These are phyloP conservation scores for Serendipita indica DNA, from an alignment of 768 basidiomycete genomes.

Conservation along the genomic window DNA sequence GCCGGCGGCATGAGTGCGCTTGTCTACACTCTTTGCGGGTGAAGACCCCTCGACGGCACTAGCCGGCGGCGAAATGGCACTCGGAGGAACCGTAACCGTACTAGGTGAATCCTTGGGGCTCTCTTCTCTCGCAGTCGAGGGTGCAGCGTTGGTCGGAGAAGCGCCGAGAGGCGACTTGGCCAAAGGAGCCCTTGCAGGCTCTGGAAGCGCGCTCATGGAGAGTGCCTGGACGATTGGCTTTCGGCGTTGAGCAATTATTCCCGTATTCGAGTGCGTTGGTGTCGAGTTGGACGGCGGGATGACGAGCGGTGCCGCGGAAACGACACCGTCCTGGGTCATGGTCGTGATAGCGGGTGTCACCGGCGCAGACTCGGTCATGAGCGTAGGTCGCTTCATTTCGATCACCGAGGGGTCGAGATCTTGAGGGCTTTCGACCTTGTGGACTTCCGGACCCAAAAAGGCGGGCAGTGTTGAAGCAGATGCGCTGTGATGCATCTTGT, in stretches of 20 bases:
- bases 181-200: not conserved
- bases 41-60: not conserved
- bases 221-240: not conserved
- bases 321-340: not conserved
- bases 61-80: not conserved
- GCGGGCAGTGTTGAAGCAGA: slow-evolving; percentile 28
- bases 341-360: slow-evolving; percentile 17
- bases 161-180: not conserved
- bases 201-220: not conserved
- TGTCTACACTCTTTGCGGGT: not conserved
- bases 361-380: slow-evolving; percentile 59
- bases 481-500: not conserved
- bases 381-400: slow-evolving; percentile 57
- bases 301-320: slow-evolving; percentile 9
- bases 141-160: not conserved
- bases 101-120: not conserved
- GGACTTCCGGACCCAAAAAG: slow-evolving; percentile 21
- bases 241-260: not conserved
- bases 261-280: slow-evolving; percentile 5
- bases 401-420: slow-evolving; percentile 58
- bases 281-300: slow-evolving; percentile 13
- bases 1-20: not conserved
- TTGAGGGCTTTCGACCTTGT: slow-evolving; percentile 30
- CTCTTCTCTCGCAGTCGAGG: not conserved
- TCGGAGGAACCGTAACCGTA: not conserved